Percentiles rank a stretch among this genome's conserved stretches.
Evolutionary conservation across 2,329 filamentous ascomycete genomes (phyloP).

Genomic region (Zasmidium angulare): DNA sequence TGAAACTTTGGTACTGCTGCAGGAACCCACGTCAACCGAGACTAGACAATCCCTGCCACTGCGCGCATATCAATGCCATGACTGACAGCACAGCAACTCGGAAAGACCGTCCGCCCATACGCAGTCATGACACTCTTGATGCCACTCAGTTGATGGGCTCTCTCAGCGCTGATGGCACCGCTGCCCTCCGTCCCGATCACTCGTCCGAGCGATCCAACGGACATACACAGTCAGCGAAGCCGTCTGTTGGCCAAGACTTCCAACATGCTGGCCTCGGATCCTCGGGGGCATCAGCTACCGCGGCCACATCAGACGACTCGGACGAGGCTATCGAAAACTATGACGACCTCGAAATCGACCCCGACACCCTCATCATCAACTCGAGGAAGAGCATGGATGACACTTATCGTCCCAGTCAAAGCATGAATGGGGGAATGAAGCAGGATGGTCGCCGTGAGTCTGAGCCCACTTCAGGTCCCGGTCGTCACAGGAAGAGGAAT

Average conservation of each 20-base stretch:
- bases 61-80: background rate
- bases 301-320: conserved; percentile 11
- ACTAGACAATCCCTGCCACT: conserved; percentile 1
- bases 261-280: conserved; percentile 7
- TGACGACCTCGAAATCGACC: conserved; percentile 38
- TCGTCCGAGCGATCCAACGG: background rate
- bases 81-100: background rate
- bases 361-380: conserved; percentile 38
- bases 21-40: background rate
- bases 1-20: conserved; percentile 2
- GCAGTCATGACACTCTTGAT: conserved; percentile 22
- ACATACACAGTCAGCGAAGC: background rate
- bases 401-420: conserved; percentile 14
- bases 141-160: conserved; percentile 21
- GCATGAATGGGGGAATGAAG: background rate
- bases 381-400: conserved; percentile 31
- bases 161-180: conserved; percentile 19
- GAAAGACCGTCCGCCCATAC: background rate
- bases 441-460: background rate
- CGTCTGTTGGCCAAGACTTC: background rate
- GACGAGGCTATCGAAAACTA: conserved; percentile 44
- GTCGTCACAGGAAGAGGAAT: conserved; percentile 30
- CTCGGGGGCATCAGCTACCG: conserved; percentile 2
- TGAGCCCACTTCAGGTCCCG: background rate
- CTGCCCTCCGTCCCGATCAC: conserved; percentile 13